Conservation (phyloP, 345 rosid species). For the Sonneratia alba region DNA sequence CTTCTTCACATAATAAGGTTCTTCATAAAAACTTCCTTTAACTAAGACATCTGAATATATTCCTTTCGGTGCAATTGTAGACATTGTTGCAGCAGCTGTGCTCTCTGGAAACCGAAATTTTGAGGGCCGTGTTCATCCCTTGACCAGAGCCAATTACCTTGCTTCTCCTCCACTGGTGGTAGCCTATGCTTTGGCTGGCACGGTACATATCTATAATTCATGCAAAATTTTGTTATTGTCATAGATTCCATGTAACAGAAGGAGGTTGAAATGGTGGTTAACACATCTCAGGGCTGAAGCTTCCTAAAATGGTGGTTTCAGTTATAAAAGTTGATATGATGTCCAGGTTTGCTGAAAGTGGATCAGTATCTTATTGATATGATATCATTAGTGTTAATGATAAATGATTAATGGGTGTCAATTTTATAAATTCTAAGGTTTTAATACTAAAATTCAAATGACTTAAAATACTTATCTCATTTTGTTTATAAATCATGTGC, state of each 20-base stretch:
- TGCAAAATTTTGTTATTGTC: neutral
- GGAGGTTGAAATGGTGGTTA: no score
- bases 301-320: no score
- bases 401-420: no score
- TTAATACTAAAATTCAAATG: neutral
- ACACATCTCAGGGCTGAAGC: no score
- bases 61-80: constrained; percentile 41
- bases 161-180: constrained; percentile 98
- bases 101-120: constrained; percentile 95
- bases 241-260: neutral
- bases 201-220: constrained; percentile 36
- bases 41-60: neutral
- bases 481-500: neutral
- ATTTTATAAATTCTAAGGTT: neutral
- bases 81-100: constrained; percentile 88
- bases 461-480: neutral
- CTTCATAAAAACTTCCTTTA: neutral
- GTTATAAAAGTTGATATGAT: no score
- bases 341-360: no score
- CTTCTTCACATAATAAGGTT: neutral
- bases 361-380: no score
- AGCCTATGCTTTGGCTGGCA: constrained; percentile 98
- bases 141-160: constrained; percentile 98
- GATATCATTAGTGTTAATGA: neutral
- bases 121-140: constrained; percentile 95